These are phyloP conservation scores for Suhomyces kilbournensis DNA, from an alignment of 805 yeast genomes.

Conservation along the genomic window DNA sequence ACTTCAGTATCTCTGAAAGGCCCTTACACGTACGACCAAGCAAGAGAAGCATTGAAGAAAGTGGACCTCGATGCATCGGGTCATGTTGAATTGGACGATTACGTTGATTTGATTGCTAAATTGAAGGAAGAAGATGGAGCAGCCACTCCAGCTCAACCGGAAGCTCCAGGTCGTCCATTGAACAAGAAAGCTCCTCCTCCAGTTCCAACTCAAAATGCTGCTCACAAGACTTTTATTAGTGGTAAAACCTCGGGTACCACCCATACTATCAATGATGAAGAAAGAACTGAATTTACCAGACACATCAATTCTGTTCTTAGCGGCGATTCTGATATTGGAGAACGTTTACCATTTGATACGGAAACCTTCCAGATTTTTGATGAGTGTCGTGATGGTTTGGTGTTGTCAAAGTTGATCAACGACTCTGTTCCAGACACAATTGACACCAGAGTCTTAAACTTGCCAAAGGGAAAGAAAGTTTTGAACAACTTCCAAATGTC, in stretches of 20 bases:
- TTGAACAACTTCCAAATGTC: slow-evolving; percentile 93
- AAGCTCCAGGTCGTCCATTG: slow-evolving; percentile 20
- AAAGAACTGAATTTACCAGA: slow-evolving; percentile 90
- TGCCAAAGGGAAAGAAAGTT: slow-evolving; percentile 69
- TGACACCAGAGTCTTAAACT: slow-evolving; percentile 93
- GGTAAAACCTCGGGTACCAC: slow-evolving; percentile 91
- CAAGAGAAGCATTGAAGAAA: slow-evolving; percentile 86
- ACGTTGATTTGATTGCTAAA: slow-evolving; percentile 78
- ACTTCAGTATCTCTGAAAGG: slow-evolving; percentile 79
- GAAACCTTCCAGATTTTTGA: slow-evolving; percentile 95
- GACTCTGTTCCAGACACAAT: slow-evolving; percentile 98
- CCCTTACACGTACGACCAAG: slow-evolving; percentile 81
- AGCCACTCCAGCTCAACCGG: slow-evolving; percentile 1
- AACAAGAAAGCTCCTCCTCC: slow-evolving; percentile 31
- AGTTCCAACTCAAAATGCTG: slow-evolving; percentile 48
- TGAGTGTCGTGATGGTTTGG: slow-evolving; percentile 93
- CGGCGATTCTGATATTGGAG: slow-evolving; percentile 84
- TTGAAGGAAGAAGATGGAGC: slow-evolving; percentile 49
- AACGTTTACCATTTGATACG: slow-evolving; percentile 84
- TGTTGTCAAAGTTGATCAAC: slow-evolving; percentile 87
- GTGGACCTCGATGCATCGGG: slow-evolving; percentile 96
- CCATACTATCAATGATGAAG: slow-evolving; percentile 96
- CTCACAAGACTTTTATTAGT: slow-evolving; percentile 67
- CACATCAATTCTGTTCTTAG: slow-evolving; percentile 90
- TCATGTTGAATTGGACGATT: slow-evolving; percentile 93